Evolutionary conservation across 257 asterid species (phyloP).

Genomic region (Solanum lignicaule): DNA sequence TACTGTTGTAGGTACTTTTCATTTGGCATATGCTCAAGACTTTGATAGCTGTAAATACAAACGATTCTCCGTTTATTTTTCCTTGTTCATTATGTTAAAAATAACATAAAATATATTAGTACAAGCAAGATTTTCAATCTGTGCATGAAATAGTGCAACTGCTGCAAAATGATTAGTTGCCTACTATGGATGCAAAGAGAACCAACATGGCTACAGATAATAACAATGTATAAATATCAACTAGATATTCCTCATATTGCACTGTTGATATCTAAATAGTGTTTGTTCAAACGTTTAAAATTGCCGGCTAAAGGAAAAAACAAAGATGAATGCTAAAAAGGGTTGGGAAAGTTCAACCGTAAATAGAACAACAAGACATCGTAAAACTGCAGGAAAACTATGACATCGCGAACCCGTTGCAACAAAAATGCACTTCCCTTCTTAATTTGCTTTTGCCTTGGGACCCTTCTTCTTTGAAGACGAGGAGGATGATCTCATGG

Average conservation of each 20-base stretch:
- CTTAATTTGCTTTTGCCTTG: conserved; percentile 64
- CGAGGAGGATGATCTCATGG: conserved; percentile 30
- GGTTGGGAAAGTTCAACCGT: background rate
- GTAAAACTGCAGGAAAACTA: background rate
- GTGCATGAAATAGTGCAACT: background rate
- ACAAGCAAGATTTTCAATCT: background rate
- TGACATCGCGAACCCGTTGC: background rate
- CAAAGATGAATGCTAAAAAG: background rate
- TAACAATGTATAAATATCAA: background rate
- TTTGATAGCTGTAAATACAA: background rate
- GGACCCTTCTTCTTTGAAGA: conserved; percentile 56
- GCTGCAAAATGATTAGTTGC: background rate
- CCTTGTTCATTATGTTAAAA: background rate
- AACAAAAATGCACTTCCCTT: conserved; percentile 12
- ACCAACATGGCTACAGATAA: background rate
- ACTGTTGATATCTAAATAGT: background rate
- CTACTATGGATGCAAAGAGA: background rate
- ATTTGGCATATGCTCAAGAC: background rate
- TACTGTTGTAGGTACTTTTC: background rate
- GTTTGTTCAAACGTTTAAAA: background rate
- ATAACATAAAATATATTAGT: background rate
- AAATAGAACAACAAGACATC: background rate
- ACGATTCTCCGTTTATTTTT: too few species aligned
- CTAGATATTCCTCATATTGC: background rate
- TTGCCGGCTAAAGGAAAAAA: background rate